Evolutionary conservation across 148 eudicot species (phyloP), one percentile per base, ranked within the genome.

Genomic region (Nyssa sinensis): DNA sequence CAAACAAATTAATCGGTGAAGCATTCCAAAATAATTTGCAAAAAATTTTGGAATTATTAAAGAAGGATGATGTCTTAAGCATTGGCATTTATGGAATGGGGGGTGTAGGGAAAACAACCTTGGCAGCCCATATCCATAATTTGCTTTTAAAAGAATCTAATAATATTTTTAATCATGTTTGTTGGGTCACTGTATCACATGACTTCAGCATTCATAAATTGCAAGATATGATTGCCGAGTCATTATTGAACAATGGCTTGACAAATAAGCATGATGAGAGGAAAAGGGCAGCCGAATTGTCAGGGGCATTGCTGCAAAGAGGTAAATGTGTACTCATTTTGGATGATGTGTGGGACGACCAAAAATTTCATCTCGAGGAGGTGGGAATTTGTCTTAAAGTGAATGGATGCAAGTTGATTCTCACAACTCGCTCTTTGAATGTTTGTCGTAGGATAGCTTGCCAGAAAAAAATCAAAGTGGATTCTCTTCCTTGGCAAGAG

Each of bases 331-430:
- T 70, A 33, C 62, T 70, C 23, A 70, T 70, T 21, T 70, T 70
- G 30, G 73, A 70, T 32, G 73, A 70, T 70, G 34, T 70, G 44
- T 70, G 73, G 73, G 59, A 51, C 23, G 27, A 31, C 23, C n/a
- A n/a, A n/a, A n/a, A n/a, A n/a, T 70, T 70, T 70, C 11, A 25
- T 70, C 17, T 55, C 24, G 44, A 53, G 28, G 47, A 23, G 63
- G 62, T 70, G 19, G 73, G 73, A 70, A 70, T 70, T 70, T 41
- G 44, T 31, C 2, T 29, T 24, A n/a, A 21, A 6, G 47, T n/a
- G 59, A 47, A 70, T 33, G 74, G 41, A 23, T 57, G 37, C 14
- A 70, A 70, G 64, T 31, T 70, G 60, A 23, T 70, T 17, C 4
- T 70, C 5, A 70, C 63, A 0, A 55, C 62, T 70, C 41, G 63